phyloP scores from a whole-genome alignment of 2,329 filamentous ascomycete genomes.

The Aspergillus sp. region DNA sequence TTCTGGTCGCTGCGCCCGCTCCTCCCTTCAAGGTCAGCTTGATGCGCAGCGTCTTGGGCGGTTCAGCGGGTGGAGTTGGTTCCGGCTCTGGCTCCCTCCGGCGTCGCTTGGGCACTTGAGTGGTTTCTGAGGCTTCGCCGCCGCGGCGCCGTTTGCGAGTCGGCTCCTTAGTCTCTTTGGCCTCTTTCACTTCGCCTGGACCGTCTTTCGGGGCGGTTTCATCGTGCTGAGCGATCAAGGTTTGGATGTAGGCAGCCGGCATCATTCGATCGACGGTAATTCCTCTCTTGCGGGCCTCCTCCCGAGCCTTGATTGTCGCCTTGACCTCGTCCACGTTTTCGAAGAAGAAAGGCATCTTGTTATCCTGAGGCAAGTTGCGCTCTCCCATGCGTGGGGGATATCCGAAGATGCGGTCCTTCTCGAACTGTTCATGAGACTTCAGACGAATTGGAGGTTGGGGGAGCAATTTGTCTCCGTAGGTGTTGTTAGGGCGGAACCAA shows the following conservation, averaged over 20 bases:
- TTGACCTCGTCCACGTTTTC: slow-evolving; percentile 30
- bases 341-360: slow-evolving; percentile 19
- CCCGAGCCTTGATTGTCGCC: slow-evolving; percentile 24
- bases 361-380: slow-evolving; percentile 31
- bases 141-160: slow-evolving; percentile 23
- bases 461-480: slow-evolving; percentile 29
- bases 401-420: slow-evolving; percentile 34
- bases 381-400: slow-evolving; percentile 35
- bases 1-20: slow-evolving; percentile 11
- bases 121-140: slow-evolving; percentile 4
- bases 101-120: slow-evolving; percentile 16
- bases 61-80: slow-evolving; percentile 1
- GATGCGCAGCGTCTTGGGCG: slow-evolving; percentile 16
- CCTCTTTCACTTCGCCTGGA: background rate
- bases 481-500: slow-evolving; percentile 30
- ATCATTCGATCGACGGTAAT: slow-evolving; percentile 23
- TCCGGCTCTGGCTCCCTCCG: slow-evolving; percentile 13
- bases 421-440: slow-evolving; percentile 30
- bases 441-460: slow-evolving; percentile 30
- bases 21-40: slow-evolving; percentile 18
- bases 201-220: background rate
- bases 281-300: slow-evolving; percentile 25
- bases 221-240: slow-evolving; percentile 23
- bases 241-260: slow-evolving; percentile 22
- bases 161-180: slow-evolving; percentile 10